phyloP scores from a whole-genome alignment of 2,329 filamentous ascomycete genomes.

The Colletotrichum sp. region DNA sequence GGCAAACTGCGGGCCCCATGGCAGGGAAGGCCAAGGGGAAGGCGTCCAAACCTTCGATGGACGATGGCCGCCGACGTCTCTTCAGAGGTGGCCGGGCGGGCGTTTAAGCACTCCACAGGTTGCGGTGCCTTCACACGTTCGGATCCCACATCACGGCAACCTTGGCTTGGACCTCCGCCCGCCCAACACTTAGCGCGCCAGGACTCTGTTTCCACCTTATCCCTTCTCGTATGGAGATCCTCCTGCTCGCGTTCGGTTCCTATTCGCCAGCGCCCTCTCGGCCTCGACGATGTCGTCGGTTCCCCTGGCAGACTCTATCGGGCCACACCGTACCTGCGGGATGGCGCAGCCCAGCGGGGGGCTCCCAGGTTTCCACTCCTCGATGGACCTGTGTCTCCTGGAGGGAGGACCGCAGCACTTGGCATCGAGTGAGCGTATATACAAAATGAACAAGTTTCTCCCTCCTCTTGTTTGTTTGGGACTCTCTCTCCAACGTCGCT shows the following conservation, averaged over 20 bases:
- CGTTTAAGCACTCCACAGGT: not conserved
- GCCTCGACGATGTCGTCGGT: not conserved
- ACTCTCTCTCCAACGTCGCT: not conserved
- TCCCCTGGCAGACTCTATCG: not conserved
- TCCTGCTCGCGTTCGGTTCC: not conserved
- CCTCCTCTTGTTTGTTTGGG: not conserved
- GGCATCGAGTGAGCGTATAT: not conserved
- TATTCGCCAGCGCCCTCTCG: not conserved
- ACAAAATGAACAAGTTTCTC: not conserved
- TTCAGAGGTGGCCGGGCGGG: not conserved
- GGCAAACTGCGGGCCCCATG: not conserved
- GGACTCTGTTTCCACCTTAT: not conserved
- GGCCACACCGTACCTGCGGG: not conserved
- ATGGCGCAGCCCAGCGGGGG: constrained; percentile 1
- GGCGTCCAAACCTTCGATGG: not conserved
- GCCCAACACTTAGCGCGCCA: not conserved
- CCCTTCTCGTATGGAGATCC: not conserved
- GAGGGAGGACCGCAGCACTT: not conserved
- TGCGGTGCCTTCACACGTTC: not conserved
- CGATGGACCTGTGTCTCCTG: not conserved
- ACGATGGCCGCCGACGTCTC: not conserved
- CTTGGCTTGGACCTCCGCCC: not conserved
- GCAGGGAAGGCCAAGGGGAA: not conserved
- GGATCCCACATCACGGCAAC: constrained; percentile 1
- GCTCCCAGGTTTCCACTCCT: not conserved